A percentile compares a stretch with the other conserved stretches of the same genome.
phyloP scores from a whole-genome alignment of 1,284 basidiomycete species.

The Trametes sp. region DNA sequence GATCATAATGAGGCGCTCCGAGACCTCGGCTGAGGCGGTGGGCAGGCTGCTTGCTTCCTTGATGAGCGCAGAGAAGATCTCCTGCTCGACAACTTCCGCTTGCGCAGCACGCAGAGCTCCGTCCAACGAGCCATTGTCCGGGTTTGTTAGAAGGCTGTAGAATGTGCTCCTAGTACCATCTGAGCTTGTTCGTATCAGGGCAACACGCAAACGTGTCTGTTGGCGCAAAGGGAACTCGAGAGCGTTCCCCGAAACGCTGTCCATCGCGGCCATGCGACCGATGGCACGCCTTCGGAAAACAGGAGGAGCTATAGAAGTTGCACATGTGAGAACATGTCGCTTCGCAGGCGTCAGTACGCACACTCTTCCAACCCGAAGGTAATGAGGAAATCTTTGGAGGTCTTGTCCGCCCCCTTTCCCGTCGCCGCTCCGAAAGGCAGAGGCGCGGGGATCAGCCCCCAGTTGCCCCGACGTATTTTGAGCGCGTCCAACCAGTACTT shows the following conservation, averaged over 20 bases:
- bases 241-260: slow-evolving; percentile 44
- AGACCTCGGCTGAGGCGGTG: slow-evolving; percentile 76
- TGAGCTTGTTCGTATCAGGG: slow-evolving; percentile 49
- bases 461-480: slow-evolving; percentile 74
- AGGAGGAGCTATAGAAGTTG: slow-evolving; percentile 57
- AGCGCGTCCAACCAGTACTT: slow-evolving; percentile 83
- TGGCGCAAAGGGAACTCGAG: slow-evolving; percentile 73
- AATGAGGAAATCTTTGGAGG: slow-evolving; percentile 79
- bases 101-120: slow-evolving; percentile 64
- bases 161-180: slow-evolving; percentile 45
- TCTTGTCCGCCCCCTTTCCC: slow-evolving; percentile 78
- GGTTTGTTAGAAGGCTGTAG: slow-evolving; percentile 46
- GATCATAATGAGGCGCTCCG: slow-evolving; percentile 75
- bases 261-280: slow-evolving; percentile 66
- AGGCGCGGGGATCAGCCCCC: slow-evolving; percentile 79
- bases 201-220: slow-evolving; percentile 64
- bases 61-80: slow-evolving; percentile 76
- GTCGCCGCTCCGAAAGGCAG: slow-evolving; percentile 70
- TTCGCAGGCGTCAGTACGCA: slow-evolving; percentile 39
- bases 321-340: slow-evolving; percentile 18
- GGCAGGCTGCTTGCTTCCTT: slow-evolving; percentile 75
- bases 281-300: slow-evolving; percentile 69
- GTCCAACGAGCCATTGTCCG: slow-evolving; percentile 54
- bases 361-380: slow-evolving; percentile 83
- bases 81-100: slow-evolving; percentile 76